These are phyloP conservation scores for Ganoderma meredithae DNA, from an alignment of 1,284 basidiomycete genomes.

Conservation along the genomic window DNA sequence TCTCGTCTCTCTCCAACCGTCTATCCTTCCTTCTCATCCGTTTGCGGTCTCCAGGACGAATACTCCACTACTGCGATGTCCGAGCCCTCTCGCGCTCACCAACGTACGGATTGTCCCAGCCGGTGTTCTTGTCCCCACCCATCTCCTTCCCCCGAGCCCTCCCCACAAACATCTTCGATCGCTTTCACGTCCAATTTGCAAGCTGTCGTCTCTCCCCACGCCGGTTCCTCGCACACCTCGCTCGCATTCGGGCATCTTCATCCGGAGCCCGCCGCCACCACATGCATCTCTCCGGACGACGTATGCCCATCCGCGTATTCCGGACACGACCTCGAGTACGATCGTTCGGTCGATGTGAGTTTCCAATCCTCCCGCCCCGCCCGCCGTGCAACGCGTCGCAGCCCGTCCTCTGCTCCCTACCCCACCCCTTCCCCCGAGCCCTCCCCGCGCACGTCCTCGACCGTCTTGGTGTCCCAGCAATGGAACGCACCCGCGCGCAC, in stretches of 20 bases:
- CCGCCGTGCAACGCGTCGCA: background rate
- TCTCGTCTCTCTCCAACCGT: too few species aligned
- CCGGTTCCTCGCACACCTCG: too few species aligned
- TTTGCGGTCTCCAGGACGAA: too few species aligned
- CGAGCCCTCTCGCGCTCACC: too few species aligned
- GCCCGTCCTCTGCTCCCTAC: background rate
- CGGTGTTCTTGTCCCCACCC: background rate
- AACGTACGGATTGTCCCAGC: too few species aligned
- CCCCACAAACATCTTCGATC: background rate
- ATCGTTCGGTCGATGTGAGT: background rate
- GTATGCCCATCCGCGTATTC: background rate
- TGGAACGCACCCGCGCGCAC: background rate
- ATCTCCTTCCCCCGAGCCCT: background rate
- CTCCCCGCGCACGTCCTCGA: background rate
- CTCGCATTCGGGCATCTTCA: background rate
- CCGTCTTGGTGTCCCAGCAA: background rate
- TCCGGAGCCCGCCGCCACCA: background rate
- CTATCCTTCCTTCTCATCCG: too few species aligned
- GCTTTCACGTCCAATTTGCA: background rate
- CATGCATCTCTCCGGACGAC: background rate
- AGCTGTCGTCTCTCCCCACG: too few species aligned
- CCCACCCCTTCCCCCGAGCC: constrained; percentile 2
- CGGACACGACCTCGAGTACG: background rate
- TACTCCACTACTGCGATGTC: too few species aligned
- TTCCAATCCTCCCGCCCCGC: background rate